Evolutionary conservation across 768 basidiomycete species (phyloP), one percentile per base, ranked within the genome.

Genomic region (Russula sp.): DNA sequence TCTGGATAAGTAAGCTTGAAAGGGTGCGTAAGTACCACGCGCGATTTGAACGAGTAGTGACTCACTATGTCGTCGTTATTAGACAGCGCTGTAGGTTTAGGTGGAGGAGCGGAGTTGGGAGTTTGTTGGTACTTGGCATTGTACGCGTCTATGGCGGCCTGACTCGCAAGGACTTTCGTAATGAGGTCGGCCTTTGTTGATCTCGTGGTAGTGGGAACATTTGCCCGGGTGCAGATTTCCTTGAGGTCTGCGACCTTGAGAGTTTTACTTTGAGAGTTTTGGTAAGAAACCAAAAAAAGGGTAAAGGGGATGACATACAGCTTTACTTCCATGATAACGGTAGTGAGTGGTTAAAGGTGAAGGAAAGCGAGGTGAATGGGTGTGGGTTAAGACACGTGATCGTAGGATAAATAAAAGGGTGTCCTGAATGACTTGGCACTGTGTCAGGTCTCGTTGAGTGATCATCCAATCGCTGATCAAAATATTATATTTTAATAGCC

Each of bases 191-290:
- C 70, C 73, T 89, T 91, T 70, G 81, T 87, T 6, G 82, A 78
- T 70, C 84, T 85, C 68, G 80, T 74, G 0, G 83, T 80, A 39
- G 78, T 71, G 5, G 80, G 52, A 59, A 83, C 75, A 40, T 70
- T 62, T 22, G 86, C 87, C 51, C 77, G 78, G 57, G 76, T 48
- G 70, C 89, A 82, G 64, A 89, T 81, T 61, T 82, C 78, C 69
- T 76, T 84, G 73, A 89, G 83, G 67, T 89, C 87, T 40, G 80
- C 79, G 71, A 88, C 88, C 73, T 87, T 88, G 77, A 89, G 83
- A 0, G 84, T 74, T 73, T 84, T 85, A 63, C 79, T 79, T 70
- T 59, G 40, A n/a, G 18, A 32, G 61, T 57, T 10, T 31, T 53
- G 40, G 58, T 63, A 1, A 55, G 62, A 61, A 61, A 61, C 55